A percentile compares a stretch with the other conserved stretches of the same genome.
Conservation (phyloP, 2,329 filamentous ascomycete genomes). For the Hysterium pulicare region DNA sequence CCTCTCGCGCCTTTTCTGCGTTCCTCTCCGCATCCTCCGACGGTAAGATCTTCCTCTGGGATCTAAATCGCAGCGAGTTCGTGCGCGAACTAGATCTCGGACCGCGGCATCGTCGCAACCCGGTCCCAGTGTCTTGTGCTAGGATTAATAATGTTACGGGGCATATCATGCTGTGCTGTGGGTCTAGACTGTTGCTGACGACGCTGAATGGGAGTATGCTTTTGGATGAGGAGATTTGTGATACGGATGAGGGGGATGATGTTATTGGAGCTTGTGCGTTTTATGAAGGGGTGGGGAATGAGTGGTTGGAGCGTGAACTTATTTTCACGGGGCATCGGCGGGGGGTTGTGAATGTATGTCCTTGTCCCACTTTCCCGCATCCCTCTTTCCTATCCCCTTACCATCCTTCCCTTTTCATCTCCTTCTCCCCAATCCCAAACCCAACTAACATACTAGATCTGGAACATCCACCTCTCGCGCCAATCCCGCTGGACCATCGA, state of each 20-base stretch:
- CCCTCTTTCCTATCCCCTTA: slow-evolving; percentile 11
- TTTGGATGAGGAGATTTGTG: slow-evolving; percentile 77
- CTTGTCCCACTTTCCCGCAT: too few species aligned
- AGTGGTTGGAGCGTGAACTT: slow-evolving; percentile 84
- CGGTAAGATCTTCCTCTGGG: slow-evolving; percentile 86
- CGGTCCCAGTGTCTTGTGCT: slow-evolving; percentile 60
- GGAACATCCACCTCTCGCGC: slow-evolving; percentile 54
- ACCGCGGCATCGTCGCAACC: slow-evolving; percentile 17
- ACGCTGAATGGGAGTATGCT: slow-evolving; percentile 84
- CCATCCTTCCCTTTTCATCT: neutral
- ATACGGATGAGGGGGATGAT: slow-evolving; percentile 59
- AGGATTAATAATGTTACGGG: slow-evolving; percentile 87
- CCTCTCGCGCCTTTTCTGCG: slow-evolving; percentile 83
- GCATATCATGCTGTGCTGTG: slow-evolving; percentile 81
- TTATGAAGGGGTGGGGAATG: slow-evolving; percentile 85
- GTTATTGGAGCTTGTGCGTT: slow-evolving; percentile 80
- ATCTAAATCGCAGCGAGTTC: slow-evolving; percentile 85
- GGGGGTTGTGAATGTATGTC: slow-evolving; percentile 69
- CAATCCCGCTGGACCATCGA: slow-evolving; percentile 69
- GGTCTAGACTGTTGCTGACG: slow-evolving; percentile 71
- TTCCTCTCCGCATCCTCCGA: slow-evolving; percentile 80
- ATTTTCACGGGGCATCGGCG: slow-evolving; percentile 84
- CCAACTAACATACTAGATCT: slow-evolving; percentile 42
- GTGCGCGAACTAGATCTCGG: slow-evolving; percentile 65
- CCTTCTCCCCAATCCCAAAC: neutral